phyloP scores from a whole-genome alignment of 1,284 basidiomycete genomes.

The Inonotus hispidus region DNA sequence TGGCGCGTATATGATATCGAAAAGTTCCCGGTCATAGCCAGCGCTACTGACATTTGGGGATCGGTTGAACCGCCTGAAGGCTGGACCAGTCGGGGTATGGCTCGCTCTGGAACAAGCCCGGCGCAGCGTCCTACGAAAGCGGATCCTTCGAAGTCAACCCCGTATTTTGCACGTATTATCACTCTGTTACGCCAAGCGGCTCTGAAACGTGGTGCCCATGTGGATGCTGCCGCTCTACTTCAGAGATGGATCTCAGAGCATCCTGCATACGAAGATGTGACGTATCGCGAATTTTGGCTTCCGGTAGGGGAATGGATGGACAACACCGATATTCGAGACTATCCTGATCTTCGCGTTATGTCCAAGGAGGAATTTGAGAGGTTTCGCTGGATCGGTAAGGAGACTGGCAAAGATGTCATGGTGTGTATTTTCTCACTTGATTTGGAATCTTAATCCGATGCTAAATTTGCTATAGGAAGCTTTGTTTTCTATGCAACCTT shows the following conservation, averaged over 20 bases:
- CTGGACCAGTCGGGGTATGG: slow-evolving; percentile 11
- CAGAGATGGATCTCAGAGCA: slow-evolving; percentile 47
- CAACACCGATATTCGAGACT: slow-evolving; percentile 20
- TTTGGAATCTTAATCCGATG: neutral
- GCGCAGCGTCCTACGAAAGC: slow-evolving; percentile 23
- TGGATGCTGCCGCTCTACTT: slow-evolving; percentile 54
- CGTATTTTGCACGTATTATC: slow-evolving; percentile 60
- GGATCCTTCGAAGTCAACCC: slow-evolving; percentile 21
- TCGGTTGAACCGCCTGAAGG: slow-evolving; percentile 10
- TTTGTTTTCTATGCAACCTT: slow-evolving; percentile 55
- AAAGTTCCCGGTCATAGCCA: slow-evolving; percentile 37
- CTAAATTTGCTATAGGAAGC: slow-evolving; percentile 44
- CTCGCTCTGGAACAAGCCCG: slow-evolving; percentile 7
- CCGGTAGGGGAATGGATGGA: slow-evolving; percentile 46
- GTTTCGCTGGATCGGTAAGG: slow-evolving; percentile 25
- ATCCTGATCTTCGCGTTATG: slow-evolving; percentile 30
- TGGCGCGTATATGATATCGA: slow-evolving; percentile 54
- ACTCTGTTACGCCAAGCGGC: slow-evolving; percentile 46
- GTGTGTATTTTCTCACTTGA: slow-evolving; percentile 23
- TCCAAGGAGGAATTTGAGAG: slow-evolving; percentile 24
- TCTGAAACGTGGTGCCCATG: slow-evolving; percentile 49
- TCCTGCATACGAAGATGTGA: slow-evolving; percentile 49
- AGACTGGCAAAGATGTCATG: slow-evolving; percentile 36
- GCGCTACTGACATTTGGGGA: slow-evolving; percentile 10
- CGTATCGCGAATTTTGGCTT: slow-evolving; percentile 51